Evolutionary conservation across 768 basidiomycete genomes (phyloP).

Genomic region (Termitomyces sp.): DNA sequence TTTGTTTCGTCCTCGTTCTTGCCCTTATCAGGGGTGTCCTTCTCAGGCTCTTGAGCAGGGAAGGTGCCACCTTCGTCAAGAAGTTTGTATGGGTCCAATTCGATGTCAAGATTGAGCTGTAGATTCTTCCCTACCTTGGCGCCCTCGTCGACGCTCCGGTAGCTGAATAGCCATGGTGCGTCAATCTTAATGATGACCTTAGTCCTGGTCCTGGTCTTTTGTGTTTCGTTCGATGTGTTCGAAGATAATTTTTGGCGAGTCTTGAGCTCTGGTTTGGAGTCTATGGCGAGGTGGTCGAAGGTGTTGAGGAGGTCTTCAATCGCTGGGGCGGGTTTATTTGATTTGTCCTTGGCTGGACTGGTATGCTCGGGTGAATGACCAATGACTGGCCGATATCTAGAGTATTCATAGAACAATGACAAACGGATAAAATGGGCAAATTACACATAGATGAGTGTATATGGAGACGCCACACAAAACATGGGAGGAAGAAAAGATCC

Average conservation of each 20-base stretch:
- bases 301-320: constrained; percentile 1
- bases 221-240: background rate
- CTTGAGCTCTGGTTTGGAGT: background rate
- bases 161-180: background rate
- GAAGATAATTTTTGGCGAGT: background rate
- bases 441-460: background rate
- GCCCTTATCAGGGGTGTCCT: background rate
- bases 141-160: background rate
- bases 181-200: constrained; percentile 7
- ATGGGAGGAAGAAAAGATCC: background rate
- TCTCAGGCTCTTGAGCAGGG: background rate
- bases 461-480: background rate
- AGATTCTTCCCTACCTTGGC: background rate
- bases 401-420: background rate
- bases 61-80: constrained; percentile 6
- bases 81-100: constrained; percentile 6
- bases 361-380: background rate
- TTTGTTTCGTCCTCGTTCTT: background rate
- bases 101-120: background rate
- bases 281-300: constrained; percentile 2
- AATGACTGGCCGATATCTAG: constrained; percentile 1
- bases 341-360: background rate
- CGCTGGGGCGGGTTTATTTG: background rate
- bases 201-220: background rate
- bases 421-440: background rate